A percentile compares a stretch with the other conserved stretches of the same genome.
Conservation (phyloP, 2,329 filamentous ascomycete species). For the Aspergillus eucalypticola region DNA sequence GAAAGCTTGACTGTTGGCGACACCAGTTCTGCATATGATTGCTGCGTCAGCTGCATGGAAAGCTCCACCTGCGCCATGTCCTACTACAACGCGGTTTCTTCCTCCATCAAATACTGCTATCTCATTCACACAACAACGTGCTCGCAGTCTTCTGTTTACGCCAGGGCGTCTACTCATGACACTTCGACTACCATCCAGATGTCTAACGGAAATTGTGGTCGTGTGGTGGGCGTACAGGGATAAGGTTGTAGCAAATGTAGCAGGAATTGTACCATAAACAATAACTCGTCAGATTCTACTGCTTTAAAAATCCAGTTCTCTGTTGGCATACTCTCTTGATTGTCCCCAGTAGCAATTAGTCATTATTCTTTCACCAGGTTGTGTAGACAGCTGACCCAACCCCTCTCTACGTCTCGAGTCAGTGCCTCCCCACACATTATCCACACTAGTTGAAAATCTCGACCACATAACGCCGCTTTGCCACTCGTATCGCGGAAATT, state of each 20-base stretch:
- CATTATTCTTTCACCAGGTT: not conserved
- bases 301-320: not conserved
- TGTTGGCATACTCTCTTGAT: not conserved
- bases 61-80: slow-evolving; percentile 4
- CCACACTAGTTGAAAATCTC: not conserved
- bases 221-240: not conserved
- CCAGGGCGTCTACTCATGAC: not conserved
- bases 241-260: not conserved
- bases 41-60: slow-evolving; percentile 4
- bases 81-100: not conserved
- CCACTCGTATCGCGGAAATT: not conserved
- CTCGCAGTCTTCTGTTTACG: not conserved
- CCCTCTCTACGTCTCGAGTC: no score
- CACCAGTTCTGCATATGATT: slow-evolving; percentile 1
- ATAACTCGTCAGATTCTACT: not conserved
- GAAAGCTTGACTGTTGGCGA: not conserved
- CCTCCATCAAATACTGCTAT: not conserved
- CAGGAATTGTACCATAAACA: no score
- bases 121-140: not conserved
- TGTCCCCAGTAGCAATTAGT: not conserved
- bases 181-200: not conserved
- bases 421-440: not conserved
- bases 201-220: not conserved
- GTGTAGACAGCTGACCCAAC: no score
- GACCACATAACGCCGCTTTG: not conserved